Percentiles rank a stretch among this genome's conserved stretches.
phyloP scores from a whole-genome alignment of 164 flowering plant species.

The Vitis amurensis region DNA sequence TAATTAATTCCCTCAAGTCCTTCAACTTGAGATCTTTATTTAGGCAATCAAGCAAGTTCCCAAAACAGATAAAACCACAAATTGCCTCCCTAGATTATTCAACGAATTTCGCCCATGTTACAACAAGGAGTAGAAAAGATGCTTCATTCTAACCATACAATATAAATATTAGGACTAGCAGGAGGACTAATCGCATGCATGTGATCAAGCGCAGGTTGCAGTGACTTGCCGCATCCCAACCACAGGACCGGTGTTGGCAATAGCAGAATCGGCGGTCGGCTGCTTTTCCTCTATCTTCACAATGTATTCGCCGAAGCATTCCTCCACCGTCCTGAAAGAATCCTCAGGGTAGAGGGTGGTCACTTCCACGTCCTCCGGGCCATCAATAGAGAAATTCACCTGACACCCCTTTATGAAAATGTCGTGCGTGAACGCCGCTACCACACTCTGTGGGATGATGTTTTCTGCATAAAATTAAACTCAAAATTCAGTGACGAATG shows the following conservation, averaged over 20 bases:
- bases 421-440: conserved; percentile 59
- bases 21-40: too few relatives aligned
- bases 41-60: too few relatives aligned
- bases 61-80: too few relatives aligned
- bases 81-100: too few relatives aligned
- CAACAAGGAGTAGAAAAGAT: too few relatives aligned
- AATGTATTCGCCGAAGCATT: conserved; percentile 39
- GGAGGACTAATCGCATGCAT: too few relatives aligned
- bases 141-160: too few relatives aligned
- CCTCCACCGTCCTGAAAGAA: conserved; percentile 34
- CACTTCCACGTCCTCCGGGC: conserved; percentile 31
- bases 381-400: conserved; percentile 29
- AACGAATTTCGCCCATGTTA: too few relatives aligned
- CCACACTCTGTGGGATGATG: conserved; percentile 55
- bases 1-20: too few relatives aligned
- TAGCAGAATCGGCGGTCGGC: neutral
- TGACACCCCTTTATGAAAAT: conserved; percentile 56
- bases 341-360: conserved; percentile 39
- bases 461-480: conserved; percentile 43
- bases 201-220: conserved; percentile 14
- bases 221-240: conserved; percentile 4
- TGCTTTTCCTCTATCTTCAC: conserved; percentile 2
- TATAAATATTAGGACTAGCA: too few relatives aligned
- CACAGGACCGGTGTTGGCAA: neutral
- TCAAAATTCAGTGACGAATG: too few relatives aligned